Evolutionary conservation across 176 grass and related monocot genomes (phyloP).

Genomic region (Metroxylon sagu): DNA sequence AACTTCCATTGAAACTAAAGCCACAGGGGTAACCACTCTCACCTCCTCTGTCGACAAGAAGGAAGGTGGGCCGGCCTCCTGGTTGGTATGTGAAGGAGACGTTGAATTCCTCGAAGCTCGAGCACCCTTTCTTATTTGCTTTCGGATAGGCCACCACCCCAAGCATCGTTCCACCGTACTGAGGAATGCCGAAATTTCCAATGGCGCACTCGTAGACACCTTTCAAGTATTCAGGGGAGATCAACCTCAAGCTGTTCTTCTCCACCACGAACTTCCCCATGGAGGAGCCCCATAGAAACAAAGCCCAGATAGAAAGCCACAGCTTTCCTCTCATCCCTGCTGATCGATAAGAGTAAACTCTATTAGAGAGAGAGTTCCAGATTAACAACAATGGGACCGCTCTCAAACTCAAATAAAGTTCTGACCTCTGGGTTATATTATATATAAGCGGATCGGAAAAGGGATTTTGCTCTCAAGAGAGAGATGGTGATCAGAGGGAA

Average conservation of each 20-base stretch:
- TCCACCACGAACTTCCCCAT: constrained; percentile 71
- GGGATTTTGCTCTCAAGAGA: too few species aligned
- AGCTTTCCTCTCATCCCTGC: constrained; percentile 34
- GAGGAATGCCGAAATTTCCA: constrained; percentile 80
- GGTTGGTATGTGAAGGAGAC: constrained; percentile 53
- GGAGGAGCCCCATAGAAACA: constrained; percentile 22
- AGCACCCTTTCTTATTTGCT: constrained; percentile 53
- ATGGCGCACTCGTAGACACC: constrained; percentile 75
- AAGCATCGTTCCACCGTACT: constrained; percentile 76
- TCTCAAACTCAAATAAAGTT: too few species aligned
- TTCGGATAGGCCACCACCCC: constrained; percentile 63
- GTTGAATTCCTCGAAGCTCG: constrained; percentile 48
- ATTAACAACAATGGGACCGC: too few species aligned
- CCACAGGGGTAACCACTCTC: background rate
- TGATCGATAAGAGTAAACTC: too few species aligned
- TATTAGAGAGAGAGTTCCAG: too few species aligned
- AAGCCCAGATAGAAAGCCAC: constrained; percentile 20
- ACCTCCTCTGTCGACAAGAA: constrained; percentile 76
- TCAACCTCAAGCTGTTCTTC: constrained; percentile 78
- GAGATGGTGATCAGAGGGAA: too few species aligned
- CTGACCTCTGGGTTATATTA: too few species aligned
- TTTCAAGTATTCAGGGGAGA: constrained; percentile 54
- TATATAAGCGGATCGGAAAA: too few species aligned
- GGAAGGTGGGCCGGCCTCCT: constrained; percentile 48
- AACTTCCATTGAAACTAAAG: background rate